Conservation (phyloP, 1,284 basidiomycete species). For the Sporisorium iseilematis-ciliati region DNA sequence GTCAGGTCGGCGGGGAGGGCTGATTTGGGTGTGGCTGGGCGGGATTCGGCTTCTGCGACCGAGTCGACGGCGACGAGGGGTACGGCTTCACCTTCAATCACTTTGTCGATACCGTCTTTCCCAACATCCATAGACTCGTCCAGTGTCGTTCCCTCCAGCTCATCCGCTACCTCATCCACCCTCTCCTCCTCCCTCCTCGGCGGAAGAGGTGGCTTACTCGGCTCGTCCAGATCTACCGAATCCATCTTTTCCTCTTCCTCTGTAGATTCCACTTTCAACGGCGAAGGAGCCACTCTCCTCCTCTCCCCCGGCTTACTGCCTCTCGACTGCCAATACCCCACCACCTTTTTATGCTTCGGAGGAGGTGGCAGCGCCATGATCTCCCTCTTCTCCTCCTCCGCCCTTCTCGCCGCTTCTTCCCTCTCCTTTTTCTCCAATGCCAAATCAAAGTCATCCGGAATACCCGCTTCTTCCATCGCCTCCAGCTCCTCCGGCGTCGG, state of each 20-base stretch:
- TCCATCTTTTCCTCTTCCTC: constrained; percentile 13
- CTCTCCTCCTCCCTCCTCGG: not conserved
- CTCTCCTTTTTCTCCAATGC: constrained; percentile 42
- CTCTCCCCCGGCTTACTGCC: constrained; percentile 15
- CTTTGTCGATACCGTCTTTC: not conserved
- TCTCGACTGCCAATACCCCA: constrained; percentile 30
- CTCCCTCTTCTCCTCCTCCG: constrained; percentile 39
- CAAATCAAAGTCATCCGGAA: constrained; percentile 66
- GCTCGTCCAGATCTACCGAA: constrained; percentile 21
- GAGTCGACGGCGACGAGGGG: not conserved
- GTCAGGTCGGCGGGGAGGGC: constrained; percentile 8
- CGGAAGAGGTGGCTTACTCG: constrained; percentile 19
- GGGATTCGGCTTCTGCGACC: not conserved
- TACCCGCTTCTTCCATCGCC: constrained; percentile 63
- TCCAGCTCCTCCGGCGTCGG: constrained; percentile 67
- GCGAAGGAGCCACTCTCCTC: constrained; percentile 22
- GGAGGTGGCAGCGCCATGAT: constrained; percentile 55
- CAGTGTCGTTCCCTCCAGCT: constrained; percentile 10
- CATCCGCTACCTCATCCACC: constrained; percentile 14
- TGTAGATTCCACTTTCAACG: constrained; percentile 12
- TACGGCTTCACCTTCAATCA: not conserved
- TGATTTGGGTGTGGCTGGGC: constrained; percentile 4
- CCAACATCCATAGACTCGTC: not conserved
- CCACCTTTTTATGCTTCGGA: constrained; percentile 48
- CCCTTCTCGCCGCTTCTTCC: constrained; percentile 24